Base-by-base conservation (phyloP, 441 rosid genomes). In the Gossypium davidsonii region DNA sequence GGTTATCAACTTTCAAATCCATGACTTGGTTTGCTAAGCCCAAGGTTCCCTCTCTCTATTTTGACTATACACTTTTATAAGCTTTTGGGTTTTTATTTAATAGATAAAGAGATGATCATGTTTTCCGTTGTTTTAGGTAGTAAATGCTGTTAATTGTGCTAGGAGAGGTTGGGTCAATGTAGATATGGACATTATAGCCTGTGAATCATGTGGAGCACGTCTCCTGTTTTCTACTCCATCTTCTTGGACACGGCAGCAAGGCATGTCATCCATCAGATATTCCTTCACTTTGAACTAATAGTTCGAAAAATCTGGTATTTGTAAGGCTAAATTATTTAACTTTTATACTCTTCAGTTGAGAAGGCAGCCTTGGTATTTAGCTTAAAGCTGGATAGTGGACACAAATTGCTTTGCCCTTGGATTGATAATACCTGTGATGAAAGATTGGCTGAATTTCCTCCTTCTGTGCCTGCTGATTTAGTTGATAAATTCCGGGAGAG, bases 11-110 rank as follows among this genome's bases (percentile, higher is more conserved):
- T 17, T 95, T 89, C 76, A 95, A 92, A 87, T 92, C 99, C 71
- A 95, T 95, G 98, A 90, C 94, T 25, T 95, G 99, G 96, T 91
- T 95, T 68, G 97, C 97, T 21, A 92, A 91, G 74, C 98, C 97
- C 56, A 84, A 91, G 97, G 99, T 92, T 72, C 66, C 2, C 39
- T 67, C 34, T 11, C 58, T 49, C 2, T 49, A 17, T 25, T 15
- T n/a, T 2, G 18, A 48, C 8, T 67, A 15, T 1, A 34, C 51
- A 20, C 21, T 34, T 56, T 65, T 7, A 4, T 34, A 8, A 0
- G 8, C 12, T 39, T 64, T 1, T 3, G 5, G 3, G 2, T 12
- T 23, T 57, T 28, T 15, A 37, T 37, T 44, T 44, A n/a, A n/a
- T 65, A 6, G 23, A 56, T 56, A 21, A 56, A 56, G 12, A n/a